Base-by-base conservation (phyloP, 257 asterid genomes). In the Solanum arcanum region DNA sequence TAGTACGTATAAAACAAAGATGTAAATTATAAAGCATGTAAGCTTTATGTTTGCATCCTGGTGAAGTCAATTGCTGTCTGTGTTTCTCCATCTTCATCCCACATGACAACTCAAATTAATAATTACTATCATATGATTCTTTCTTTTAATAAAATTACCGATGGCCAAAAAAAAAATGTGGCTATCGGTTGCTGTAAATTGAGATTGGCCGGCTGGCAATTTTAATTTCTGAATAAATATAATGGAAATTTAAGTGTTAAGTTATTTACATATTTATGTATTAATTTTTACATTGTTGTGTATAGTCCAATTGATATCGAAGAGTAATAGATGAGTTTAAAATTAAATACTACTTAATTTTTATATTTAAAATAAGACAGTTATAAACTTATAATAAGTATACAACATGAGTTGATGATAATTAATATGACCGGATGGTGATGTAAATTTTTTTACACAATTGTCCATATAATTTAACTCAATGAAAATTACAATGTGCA, bases 61-160 rank as follows among this genome's bases (percentile, higher is more conserved):
- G 9, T 46, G 62, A 66, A 84, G 87, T 84, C 81, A 66, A 68
- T 60, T 39, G 87, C 44, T 66, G 80, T 69, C 23, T 84, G 33
- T 66, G 87, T 70, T 62, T 84, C 78, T 84, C 87, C 81, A 84
- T 84, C 87, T 41, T 68, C 80, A 49, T 81, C 69, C 69, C 20
- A 81, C 85, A 81, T 81, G 69, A 81, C 29, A 29, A 81, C 84
- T 78, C 66, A 27, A 46, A 46, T 77, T 18, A 37, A 35, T 35
- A 9, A 35, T 70, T 16, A n/a, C n/a, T 29, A 44, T 25, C 25
- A 78, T 78, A 46, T 25, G 84, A 18, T 46, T 78, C 83, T 41
- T 42, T 41, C 59, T 15, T 7, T 31, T 69, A 69, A 69, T 69
- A 69, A 69, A 66, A 69, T 14, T 15, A 15, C 42, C n/a, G 7